These are phyloP conservation scores for Hypoxylon fragiforme DNA, from an alignment of 495 filamentous ascomycete species.

Conservation along the genomic window DNA sequence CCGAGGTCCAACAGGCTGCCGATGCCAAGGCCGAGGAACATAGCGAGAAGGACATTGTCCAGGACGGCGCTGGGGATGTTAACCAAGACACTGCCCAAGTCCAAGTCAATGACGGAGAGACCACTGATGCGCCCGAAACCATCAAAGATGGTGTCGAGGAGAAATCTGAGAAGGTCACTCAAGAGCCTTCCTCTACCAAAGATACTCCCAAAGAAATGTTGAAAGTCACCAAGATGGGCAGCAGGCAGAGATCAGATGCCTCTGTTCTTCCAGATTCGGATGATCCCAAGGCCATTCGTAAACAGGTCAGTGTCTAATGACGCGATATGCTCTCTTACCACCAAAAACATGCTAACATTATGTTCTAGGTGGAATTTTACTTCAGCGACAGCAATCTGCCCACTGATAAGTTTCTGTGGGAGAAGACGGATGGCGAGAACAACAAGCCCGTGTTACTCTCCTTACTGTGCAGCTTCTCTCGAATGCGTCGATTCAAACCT, in stretches of 20 bases:
- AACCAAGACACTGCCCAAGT: not conserved
- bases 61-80: constrained; percentile 17
- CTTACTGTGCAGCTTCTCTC: constrained; percentile 80
- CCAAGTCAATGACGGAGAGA: constrained; percentile 24
- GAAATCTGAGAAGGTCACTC: not conserved
- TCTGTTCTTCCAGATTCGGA: constrained; percentile 63
- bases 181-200: constrained; percentile 8
- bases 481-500: constrained; percentile 91
- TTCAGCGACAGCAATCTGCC: constrained; percentile 92
- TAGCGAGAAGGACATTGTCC: constrained; percentile 7
- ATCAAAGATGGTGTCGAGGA: constrained; percentile 7
- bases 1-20: constrained; percentile 12
- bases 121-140: not conserved
- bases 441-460: constrained; percentile 81
- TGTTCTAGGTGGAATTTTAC: constrained; percentile 87
- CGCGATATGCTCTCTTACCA: constrained; percentile 1
- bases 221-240: constrained; percentile 16
- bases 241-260: constrained; percentile 65
- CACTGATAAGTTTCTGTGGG: constrained; percentile 82
- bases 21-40: constrained; percentile 11
- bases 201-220: constrained; percentile 29
- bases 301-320: constrained; percentile 60
- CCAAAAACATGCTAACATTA: constrained; percentile 14
- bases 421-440: constrained; percentile 68
- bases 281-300: constrained; percentile 75